Evolutionary conservation across 208 protist species (phyloP), one percentile per base, ranked within the genome.

Genomic region (Naegleria lovaniensis): DNA sequence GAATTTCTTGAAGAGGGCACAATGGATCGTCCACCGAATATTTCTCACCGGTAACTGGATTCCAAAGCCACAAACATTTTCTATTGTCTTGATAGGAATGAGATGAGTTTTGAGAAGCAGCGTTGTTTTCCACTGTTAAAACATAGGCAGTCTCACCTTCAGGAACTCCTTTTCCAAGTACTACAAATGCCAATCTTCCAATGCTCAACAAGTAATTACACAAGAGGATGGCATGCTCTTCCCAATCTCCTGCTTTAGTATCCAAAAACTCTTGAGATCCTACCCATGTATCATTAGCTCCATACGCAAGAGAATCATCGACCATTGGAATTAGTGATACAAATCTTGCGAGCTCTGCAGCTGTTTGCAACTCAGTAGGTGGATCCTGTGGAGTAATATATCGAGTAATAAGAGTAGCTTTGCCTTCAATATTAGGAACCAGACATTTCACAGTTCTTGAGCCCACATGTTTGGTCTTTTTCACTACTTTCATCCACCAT

Each of bases 151-250:
- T 90, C 9, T 58, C 58, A 19, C 91, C 92, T 43, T 93, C 92
- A 55, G 90, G 92, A 6, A 92, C 86, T 7, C 39, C 85, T 25
- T 36, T 52, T 48, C 92, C 92, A 36, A 93, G 22, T 13, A 93
- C 86, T 3, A 93, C 89, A 48, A 92, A 93, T 13, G 90, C 67
- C 5, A 59, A 59, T 11, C 76, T 16, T 33, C 87, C 87, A 3
- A 83, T 40, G 15, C 25, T 41, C 29, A 92, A 84, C n/a, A 93
- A 90, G 52, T 90, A 92, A 88, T 93, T 93, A 89, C 91, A 92
- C 48, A 93, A 84, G n/a, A 93, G 88, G 22, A 93, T 51, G 5
- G 92, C 91, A 86, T 93, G 92, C 91, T 93, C 92, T 55, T 93
- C 92, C 15, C 83, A 0, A 85, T 93, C 92, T 22, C 92, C 91